Evolutionary conservation across 2,329 filamentous ascomycete genomes (phyloP).

Genomic region (Dryadomyces quercus-mongolicae): DNA sequence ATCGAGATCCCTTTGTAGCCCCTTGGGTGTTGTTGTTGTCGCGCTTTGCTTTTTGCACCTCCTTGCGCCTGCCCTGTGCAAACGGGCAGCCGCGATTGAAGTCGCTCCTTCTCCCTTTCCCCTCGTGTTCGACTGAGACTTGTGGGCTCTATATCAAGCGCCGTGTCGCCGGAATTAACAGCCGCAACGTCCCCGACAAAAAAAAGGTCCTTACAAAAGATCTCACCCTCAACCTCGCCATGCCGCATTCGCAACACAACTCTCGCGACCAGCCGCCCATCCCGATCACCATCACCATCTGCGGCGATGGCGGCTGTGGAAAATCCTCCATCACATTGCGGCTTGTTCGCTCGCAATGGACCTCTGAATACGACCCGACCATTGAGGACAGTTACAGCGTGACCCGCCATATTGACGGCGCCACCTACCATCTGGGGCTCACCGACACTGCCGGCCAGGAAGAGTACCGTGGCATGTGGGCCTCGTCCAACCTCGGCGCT

Average conservation of each 20-base stretch:
- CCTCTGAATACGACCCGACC: constrained; percentile 68
- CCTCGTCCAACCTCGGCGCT: constrained; percentile 61
- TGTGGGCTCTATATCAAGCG: too few species aligned
- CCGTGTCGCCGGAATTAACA: neutral
- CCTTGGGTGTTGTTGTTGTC: neutral
- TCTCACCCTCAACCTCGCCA: too few species aligned
- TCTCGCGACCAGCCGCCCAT: constrained; percentile 27
- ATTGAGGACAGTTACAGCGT: constrained; percentile 80
- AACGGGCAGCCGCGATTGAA: neutral
- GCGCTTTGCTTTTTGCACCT: neutral
- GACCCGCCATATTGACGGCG: constrained; percentile 66
- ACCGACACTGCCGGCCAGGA: constrained; percentile 85
- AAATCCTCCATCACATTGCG: constrained; percentile 79
- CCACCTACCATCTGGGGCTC: constrained; percentile 66
- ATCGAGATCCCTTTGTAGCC: too few species aligned
- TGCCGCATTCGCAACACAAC: constrained; percentile 8
- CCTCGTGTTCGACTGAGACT: too few species aligned
- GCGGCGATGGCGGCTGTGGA: constrained; percentile 73
- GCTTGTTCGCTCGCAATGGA: constrained; percentile 74
- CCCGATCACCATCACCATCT: constrained; percentile 67
- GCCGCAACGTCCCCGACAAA: too few species aligned
- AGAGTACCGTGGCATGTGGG: constrained; percentile 83
- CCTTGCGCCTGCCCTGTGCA: neutral
- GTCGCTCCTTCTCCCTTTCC: neutral
- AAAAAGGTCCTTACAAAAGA: too few species aligned